Base-by-base conservation (phyloP, 2,329 filamentous ascomycete genomes). In the Sporothrix variecibatus region DNA sequence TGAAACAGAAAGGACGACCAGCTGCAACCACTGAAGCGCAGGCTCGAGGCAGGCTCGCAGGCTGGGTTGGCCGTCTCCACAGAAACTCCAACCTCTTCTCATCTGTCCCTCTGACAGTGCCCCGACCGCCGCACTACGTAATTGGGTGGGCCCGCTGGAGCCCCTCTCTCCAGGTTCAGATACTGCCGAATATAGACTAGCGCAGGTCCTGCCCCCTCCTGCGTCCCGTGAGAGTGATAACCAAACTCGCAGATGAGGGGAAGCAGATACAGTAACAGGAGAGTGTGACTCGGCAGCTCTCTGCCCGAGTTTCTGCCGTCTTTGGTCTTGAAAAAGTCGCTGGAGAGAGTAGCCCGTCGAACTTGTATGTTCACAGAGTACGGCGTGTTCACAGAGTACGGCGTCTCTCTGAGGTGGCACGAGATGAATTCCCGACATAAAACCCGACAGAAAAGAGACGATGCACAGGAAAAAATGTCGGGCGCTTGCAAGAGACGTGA, bases 171-270 rank as follows among this genome's bases (percentile, higher is more conserved):
- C 38, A 71, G n/a, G 38, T 53, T 51, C 38, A 71, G n/a, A 23
- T 53, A 43, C 69, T 71, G 12, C 34, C 70, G 17, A 23, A 72
- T 72, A n/a, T 1, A 12, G 70, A 26, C 43, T 72, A 72, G 70
- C 70, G 70, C 40, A 62, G 23, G 26, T 3, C 43, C 26, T 9
- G 23, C 65, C 65, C 65, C 26, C 65, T 28, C 65, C 11, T 20
- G 20, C 5, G 12, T 3, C 38, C 38, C 6, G 60, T 17, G 62
- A 23, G 38, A 65, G 62, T 43, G 62, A 46, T 46, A 20, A n/a
- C 62, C n/a, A 64, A 4, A 26, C 12, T 34, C n/a, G n/a, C 9
- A 46, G 28, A 40, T 20, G 38, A 46, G 62, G 62, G 62, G 62
- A 46, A 46, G 34, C 8, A 28, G 23, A 23, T 56, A 56, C 62